phyloP scores from a whole-genome alignment of 371 early-diverging fungal genomes.

The Syncephalastrum racemosum region DNA sequence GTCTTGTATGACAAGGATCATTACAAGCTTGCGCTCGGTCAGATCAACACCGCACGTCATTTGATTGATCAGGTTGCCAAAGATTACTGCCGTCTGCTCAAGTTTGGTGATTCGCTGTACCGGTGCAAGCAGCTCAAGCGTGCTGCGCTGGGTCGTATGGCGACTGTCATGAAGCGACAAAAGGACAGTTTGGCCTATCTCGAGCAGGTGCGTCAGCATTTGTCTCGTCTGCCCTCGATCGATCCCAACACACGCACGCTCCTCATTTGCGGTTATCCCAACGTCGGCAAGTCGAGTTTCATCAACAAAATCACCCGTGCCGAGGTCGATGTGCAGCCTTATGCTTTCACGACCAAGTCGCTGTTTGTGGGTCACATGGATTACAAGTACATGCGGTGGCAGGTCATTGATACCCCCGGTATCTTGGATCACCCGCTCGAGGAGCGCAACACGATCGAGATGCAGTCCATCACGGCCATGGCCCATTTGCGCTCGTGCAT shows the following conservation, averaged over 20 bases:
- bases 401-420: conserved; percentile 99
- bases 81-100: conserved; percentile 97
- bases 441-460: conserved; percentile 99
- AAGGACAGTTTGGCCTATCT: conserved; percentile 98
- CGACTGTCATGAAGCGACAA: conserved; percentile 99
- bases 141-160: conserved; percentile 98
- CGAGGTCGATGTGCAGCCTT: conserved; percentile 99
- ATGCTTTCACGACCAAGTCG: conserved; percentile 99
- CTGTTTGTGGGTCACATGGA: conserved; percentile 99
- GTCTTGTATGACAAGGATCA: conserved; percentile 99
- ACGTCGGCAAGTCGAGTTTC: conserved; percentile 99
- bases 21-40: conserved; percentile 99
- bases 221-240: conserved; percentile 97
- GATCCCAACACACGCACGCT: conserved; percentile 99
- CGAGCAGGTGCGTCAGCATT: conserved; percentile 99
- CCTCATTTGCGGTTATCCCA: conserved; percentile 99
- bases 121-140: conserved; percentile 99
- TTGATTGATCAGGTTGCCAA: conserved; percentile 96
- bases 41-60: conserved; percentile 97
- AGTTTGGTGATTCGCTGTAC: conserved; percentile 99
- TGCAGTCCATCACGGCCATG: conserved; percentile 99
- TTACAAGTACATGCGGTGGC: conserved; percentile 99
- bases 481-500: conserved; percentile 99
- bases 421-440: conserved; percentile 99
- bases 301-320: conserved; percentile 99